Evolutionary conservation across 2,329 filamentous ascomycete genomes (phyloP).

Genomic region (Plectosphaerella sp.): DNA sequence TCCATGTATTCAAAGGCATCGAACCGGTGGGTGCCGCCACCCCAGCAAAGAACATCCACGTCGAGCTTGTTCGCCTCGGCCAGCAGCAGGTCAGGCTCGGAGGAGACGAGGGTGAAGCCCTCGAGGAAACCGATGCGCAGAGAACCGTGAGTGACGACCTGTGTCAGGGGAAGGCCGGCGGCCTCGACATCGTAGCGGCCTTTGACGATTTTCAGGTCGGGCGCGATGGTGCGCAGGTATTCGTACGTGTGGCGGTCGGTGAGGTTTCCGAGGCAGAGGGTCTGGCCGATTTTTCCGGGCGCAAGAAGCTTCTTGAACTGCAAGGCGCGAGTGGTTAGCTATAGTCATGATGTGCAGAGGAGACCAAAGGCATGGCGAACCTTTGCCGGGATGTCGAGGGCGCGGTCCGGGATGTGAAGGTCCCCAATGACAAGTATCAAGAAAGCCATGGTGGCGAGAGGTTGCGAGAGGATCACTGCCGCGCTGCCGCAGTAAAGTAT

Average conservation of each 20-base stretch:
- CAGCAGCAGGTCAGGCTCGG: conserved; percentile 61
- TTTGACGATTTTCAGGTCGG: conserved; percentile 67
- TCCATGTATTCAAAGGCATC: conserved; percentile 71
- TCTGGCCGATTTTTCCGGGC: conserved; percentile 78
- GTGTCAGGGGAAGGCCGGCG: conserved; percentile 59
- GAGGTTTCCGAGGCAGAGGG: conserved; percentile 74
- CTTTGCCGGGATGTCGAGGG: conserved; percentile 87
- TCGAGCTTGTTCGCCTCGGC: conserved; percentile 66
- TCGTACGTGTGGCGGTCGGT: conserved; percentile 79
- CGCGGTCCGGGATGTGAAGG: conserved; percentile 88
- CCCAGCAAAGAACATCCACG: conserved; percentile 66
- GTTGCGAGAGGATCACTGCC: too few species aligned
- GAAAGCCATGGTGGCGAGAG: conserved; percentile 70
- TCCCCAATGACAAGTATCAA: conserved; percentile 90
- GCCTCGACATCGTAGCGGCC: conserved; percentile 65
- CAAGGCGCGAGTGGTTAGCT: conserved; percentile 1
- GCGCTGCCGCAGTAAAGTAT: too few species aligned
- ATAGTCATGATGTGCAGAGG: conserved; percentile 1
- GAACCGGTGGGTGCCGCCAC: conserved; percentile 59
- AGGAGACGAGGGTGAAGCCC: conserved; percentile 64
- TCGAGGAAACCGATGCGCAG: conserved; percentile 64
- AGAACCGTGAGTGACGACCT: conserved; percentile 62
- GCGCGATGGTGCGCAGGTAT: conserved; percentile 70
- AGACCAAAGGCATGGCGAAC: conserved; percentile 37
- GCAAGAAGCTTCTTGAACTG: conserved; percentile 84